Percentiles rank a stretch among this genome's conserved stretches.
phyloP scores from a whole-genome alignment of 2,329 filamentous ascomycete genomes.

The Colletotrichum sp. region DNA sequence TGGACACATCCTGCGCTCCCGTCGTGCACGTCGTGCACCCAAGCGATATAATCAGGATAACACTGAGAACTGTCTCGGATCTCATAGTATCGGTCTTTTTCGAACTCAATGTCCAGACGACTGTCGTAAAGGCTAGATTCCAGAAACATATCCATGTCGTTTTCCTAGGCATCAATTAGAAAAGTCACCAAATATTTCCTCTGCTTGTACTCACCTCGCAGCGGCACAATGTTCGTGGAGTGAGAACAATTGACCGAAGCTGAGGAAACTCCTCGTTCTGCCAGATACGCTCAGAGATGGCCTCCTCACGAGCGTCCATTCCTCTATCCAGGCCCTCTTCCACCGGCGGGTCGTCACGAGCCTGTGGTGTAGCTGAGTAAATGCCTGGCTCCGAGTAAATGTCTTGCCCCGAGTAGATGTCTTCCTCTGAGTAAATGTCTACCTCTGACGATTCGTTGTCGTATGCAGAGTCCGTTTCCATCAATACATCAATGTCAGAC shows the following conservation, averaged over 20 bases:
- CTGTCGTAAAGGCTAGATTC: not conserved
- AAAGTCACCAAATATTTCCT: not conserved
- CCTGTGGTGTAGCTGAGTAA: not conserved
- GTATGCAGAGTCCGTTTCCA: not conserved
- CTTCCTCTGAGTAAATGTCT: not conserved
- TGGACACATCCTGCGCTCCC: not conserved
- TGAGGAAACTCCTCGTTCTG: not conserved
- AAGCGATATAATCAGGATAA: not conserved
- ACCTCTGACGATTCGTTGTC: not conserved
- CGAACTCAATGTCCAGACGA: not conserved
- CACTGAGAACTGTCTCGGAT: not conserved
- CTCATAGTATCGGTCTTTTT: not conserved
- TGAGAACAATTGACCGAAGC: not conserved
- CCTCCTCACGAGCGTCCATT: not conserved
- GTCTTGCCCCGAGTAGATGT: too few species aligned
- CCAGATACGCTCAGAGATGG: not conserved
- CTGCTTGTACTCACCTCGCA: not conserved
- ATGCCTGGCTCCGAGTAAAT: too few species aligned
- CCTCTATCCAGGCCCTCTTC: not conserved
- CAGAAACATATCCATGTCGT: not conserved
- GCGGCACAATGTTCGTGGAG: not conserved
- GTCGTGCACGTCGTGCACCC: not conserved
- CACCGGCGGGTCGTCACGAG: not conserved
- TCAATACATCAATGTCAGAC: not conserved
- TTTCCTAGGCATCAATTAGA: accelerated